Base-by-base conservation (phyloP, 2,329 filamentous ascomycete species). In the Epichloe aotearoae region DNA sequence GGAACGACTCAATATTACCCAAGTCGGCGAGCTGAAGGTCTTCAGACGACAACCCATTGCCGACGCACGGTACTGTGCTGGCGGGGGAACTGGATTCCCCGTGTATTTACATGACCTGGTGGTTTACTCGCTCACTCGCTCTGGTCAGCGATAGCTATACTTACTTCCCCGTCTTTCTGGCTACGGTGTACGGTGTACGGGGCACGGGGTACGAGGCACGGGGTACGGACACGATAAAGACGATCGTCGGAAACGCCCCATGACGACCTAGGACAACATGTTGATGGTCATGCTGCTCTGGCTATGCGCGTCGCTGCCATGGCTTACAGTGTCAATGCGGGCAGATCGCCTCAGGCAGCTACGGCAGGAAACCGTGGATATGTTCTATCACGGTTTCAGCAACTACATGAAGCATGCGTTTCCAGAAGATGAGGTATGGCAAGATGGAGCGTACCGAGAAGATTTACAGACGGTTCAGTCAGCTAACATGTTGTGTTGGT, bases 351-450 rank as follows among this genome's bases (percentile, higher is more conserved):
- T 83, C 53, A 71, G 73, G 46, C 69, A 75, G 58, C 65, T 84
- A 59, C 74, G 80, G 49, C 73, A 71, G 56, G 75, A 81, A 52
- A 82, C 80, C 11, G 77, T 82, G 52, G 76, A 87, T 58, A 88
- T 97, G 77, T 97, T 97, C 73, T 95, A 95, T 67, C 93, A 98
- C 73, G 93, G 93, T 53, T 97, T 83, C 71, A 83, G 90, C 69
- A 95, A 91, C 67, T 98, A 98, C 72, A 93, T 96, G 83, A 71
- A 79, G 57, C 76, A 95, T 67, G 93, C 90, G 52, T 98, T 96
- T 62, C 93, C 93, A 12, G 93, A 97, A 67, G 93, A 98, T 63
- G 93, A 93, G 77, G 80, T 82, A 53, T 38, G 59, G 10, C 30
- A 30, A 14, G 11, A 37, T 19, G 17, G 23, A 39, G 23, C 40